Evolutionary conservation across 1,284 basidiomycete genomes (phyloP).

Genomic region (Puccinia polysora): DNA sequence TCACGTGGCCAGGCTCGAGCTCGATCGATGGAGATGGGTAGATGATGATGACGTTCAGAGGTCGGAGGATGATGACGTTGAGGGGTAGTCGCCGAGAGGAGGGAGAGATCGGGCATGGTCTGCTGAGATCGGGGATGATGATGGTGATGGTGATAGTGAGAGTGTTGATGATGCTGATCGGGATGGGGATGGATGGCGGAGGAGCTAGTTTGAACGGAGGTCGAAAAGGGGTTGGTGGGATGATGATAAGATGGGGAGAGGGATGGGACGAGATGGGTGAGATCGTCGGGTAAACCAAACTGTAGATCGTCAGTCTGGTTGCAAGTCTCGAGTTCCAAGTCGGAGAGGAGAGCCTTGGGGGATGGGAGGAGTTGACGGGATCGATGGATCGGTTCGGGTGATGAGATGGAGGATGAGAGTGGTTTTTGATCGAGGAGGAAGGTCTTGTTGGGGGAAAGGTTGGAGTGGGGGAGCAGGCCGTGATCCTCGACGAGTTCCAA

Average conservation of each 20-base stretch:
- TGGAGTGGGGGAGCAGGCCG: neutral
- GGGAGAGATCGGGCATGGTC: neutral
- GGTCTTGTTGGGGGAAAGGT: constrained; percentile 23
- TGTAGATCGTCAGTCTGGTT: constrained; percentile 71
- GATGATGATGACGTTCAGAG: constrained; percentile 45
- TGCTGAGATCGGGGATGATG: neutral
- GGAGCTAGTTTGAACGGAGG: neutral
- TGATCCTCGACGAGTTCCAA: constrained; percentile 20
- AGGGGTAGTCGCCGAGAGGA: constrained; percentile 28
- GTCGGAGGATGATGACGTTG: constrained; percentile 31
- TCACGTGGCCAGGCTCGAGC: constrained; percentile 56
- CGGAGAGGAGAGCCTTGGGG: constrained; percentile 61
- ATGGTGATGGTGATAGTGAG: constrained; percentile 49
- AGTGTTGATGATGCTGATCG: constrained; percentile 53
- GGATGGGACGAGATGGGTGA: constrained; percentile 43
- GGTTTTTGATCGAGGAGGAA: constrained; percentile 30
- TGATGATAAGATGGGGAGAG: constrained; percentile 17
- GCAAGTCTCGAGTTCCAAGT: constrained; percentile 70
- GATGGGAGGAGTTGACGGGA: constrained; percentile 53
- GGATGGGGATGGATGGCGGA: too few relatives aligned
- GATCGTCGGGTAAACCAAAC: constrained; percentile 63
- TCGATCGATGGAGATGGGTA: constrained; percentile 53
- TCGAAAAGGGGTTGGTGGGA: constrained; percentile 12
- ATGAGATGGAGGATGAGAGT: constrained; percentile 42
- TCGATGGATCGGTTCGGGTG: constrained; percentile 43